Evolutionary conservation across 2,329 filamentous ascomycete species (phyloP), one percentile per base, ranked within the genome.

Genomic region (Geosmithia morbida): DNA sequence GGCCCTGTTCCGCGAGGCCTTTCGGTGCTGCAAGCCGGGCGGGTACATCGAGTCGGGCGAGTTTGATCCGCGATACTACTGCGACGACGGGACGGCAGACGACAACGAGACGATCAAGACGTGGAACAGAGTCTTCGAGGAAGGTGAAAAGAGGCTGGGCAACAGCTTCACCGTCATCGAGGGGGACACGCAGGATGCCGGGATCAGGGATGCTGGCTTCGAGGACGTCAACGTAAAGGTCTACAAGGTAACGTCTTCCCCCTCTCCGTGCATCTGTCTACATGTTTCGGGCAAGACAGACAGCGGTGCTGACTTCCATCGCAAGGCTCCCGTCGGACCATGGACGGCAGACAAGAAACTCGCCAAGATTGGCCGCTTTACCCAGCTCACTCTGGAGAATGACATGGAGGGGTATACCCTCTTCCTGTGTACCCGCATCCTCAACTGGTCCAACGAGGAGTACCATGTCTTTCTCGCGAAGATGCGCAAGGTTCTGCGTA

Each of bases 261-360:
- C 30, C 18, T 29, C 18, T 44, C n/a, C n/a, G n/a, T n/a, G n/a
- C n/a, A n/a, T n/a, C n/a, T n/a, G n/a, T n/a, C n/a, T n/a, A n/a
- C n/a, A n/a, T n/a, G n/a, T n/a, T n/a, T n/a, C 8, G 22, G 22
- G 22, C 22, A 26, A 26, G 8, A 26, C 22, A 26, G n/a, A n/a
- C n/a, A 48, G 18, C 7, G 18, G n/a, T 6, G 7, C 40, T 19
- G 18, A 41, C 40, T 41, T 42, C 8, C n/a, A 18, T 42, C 10
- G 3, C 11, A 53, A 61, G 66, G 49, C 62, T 67, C 11, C 70
- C 0, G 56, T 67, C 0, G 65, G 65, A 41, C 53, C 52, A 0
- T 74, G 70, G 71, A 60, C 69, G 0, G 62, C 57, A 17, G 64
- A 72, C 26, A 54, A 57, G 1, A 62, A 59, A 11, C 59, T 69